Percentiles rank a stretch among this genome's conserved stretches.
These are phyloP conservation scores for Cyclostephanos tholiformis DNA, from an alignment of 108 stramenopile genomes.

Conservation along the genomic window DNA sequence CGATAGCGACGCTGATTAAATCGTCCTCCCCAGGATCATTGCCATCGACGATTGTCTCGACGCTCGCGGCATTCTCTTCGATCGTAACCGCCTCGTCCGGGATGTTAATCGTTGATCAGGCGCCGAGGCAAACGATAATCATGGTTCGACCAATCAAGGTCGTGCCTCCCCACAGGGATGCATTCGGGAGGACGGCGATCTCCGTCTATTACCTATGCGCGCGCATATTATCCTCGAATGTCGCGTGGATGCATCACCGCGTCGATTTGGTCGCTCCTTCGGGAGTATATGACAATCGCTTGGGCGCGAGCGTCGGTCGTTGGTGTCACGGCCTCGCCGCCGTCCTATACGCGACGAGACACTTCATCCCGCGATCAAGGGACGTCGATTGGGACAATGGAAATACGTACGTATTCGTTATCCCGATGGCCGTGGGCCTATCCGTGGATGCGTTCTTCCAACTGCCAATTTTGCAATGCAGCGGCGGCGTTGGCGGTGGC, in stretches of 20 bases:
- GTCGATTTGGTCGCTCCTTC: not conserved
- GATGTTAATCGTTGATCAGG: conserved; percentile 18
- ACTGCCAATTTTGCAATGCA: conserved; percentile 16
- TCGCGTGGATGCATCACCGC: not conserved
- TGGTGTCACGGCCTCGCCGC: conserved; percentile 18
- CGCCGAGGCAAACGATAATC: conserved; percentile 27
- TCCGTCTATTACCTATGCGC: conserved; percentile 28
- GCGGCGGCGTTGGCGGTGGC: not conserved
- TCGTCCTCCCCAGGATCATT: not conserved
- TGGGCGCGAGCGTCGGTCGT: not conserved
- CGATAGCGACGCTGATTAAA: conserved; percentile 6
- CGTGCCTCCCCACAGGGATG: conserved; percentile 45
- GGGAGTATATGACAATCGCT: not conserved
- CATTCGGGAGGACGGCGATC: conserved; percentile 33
- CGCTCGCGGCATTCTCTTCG: conserved; percentile 17
- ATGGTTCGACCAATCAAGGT: conserved; percentile 15
- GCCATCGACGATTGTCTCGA: not conserved
- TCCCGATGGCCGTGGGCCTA: conserved; percentile 41
- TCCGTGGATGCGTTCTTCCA: conserved; percentile 32
- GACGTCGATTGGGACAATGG: conserved; percentile 33
- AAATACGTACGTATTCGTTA: conserved; percentile 42
- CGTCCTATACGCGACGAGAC: conserved; percentile 17
- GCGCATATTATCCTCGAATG: conserved; percentile 24
- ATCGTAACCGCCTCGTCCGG: conserved; percentile 23
- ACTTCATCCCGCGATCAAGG: conserved; percentile 18